Conservation (phyloP, 495 filamentous ascomycete genomes). For the Penicillium maclennaniae region DNA sequence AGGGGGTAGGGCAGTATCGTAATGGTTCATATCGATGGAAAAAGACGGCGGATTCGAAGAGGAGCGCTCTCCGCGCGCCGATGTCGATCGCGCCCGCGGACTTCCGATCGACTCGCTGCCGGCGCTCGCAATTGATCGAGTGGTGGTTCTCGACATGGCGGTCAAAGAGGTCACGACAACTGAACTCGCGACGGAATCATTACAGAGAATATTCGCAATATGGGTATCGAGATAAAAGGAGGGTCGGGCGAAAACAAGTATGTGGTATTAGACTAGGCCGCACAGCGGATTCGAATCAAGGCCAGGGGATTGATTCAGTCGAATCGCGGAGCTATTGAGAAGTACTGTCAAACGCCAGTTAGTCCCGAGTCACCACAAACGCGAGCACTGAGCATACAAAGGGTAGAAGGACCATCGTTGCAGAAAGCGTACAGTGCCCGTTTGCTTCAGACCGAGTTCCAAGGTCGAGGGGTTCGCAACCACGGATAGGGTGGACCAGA, state of each 20-base stretch:
- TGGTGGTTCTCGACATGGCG: conserved; percentile 14
- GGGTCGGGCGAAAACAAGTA: conserved; percentile 10
- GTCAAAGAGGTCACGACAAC: background rate
- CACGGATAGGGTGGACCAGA: background rate
- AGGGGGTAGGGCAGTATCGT: conserved; percentile 26
- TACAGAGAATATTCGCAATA: conserved; percentile 17
- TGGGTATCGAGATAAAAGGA: conserved; percentile 14
- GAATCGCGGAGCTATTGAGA: conserved; percentile 13
- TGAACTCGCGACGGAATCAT: conserved; percentile 9
- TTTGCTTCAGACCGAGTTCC: conserved; percentile 10
- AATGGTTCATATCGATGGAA: conserved; percentile 18
- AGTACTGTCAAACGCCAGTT: conserved; percentile 19
- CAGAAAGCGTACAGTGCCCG: conserved; percentile 1
- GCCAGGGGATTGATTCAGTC: conserved; percentile 17
- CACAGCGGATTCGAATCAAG: conserved; percentile 22
- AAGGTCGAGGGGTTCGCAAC: background rate
- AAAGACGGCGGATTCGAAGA: conserved; percentile 18
- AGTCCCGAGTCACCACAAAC: conserved; percentile 16
- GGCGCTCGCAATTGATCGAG: conserved; percentile 21
- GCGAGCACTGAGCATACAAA: conserved; percentile 4
- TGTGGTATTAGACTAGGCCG: conserved; percentile 13
- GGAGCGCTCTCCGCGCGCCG: conserved; percentile 16
- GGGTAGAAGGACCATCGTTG: conserved; percentile 19
- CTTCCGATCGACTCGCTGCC: conserved; percentile 21
- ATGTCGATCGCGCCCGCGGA: conserved; percentile 11